These are phyloP conservation scores for Fusarium penzigii DNA, from an alignment of 2,329 filamentous ascomycete genomes.

Conservation along the genomic window DNA sequence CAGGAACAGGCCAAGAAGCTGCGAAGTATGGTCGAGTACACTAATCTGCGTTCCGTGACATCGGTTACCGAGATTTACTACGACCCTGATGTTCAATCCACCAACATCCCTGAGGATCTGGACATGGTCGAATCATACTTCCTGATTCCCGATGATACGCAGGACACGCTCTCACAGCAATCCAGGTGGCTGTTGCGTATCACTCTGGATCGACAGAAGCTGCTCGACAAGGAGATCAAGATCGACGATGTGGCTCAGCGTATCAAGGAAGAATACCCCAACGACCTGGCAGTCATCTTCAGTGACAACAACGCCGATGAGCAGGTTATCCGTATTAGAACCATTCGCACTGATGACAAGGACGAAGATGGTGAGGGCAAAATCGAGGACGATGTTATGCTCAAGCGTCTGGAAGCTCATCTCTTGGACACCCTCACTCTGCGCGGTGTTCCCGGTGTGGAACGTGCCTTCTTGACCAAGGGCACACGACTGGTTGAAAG, in stretches of 20 bases:
- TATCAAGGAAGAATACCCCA: constrained; percentile 86
- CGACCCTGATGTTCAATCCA: constrained; percentile 84
- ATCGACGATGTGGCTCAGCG: constrained; percentile 88
- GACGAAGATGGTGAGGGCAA: constrained; percentile 64
- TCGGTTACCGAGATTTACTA: constrained; percentile 96
- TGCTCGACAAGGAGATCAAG: constrained; percentile 90
- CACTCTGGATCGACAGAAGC: constrained; percentile 86
- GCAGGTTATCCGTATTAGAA: constrained; percentile 89
- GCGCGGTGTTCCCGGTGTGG: constrained; percentile 85
- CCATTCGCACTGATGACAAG: constrained; percentile 67
- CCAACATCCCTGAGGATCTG: constrained; percentile 81
- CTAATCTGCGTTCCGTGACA: constrained; percentile 87
- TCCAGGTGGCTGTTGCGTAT: constrained; percentile 96
- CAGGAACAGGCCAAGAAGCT: constrained; percentile 83
- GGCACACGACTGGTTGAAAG: constrained; percentile 68
- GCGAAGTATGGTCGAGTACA: constrained; percentile 90
- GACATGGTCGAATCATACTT: constrained; percentile 98
- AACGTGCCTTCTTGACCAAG: constrained; percentile 90
- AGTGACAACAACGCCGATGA: constrained; percentile 97
- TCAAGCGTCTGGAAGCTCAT: constrained; percentile 89
- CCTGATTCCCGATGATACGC: constrained; percentile 80
- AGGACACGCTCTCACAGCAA: constrained; percentile 66
- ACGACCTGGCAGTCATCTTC: constrained; percentile 88
- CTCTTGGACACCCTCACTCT: constrained; percentile 88
- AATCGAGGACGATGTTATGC: constrained; percentile 85